A percentile compares a stretch with the other conserved stretches of the same genome.
Evolutionary conservation across 768 basidiomycete species (phyloP).

Genomic region (Strobilomyces confusus): DNA sequence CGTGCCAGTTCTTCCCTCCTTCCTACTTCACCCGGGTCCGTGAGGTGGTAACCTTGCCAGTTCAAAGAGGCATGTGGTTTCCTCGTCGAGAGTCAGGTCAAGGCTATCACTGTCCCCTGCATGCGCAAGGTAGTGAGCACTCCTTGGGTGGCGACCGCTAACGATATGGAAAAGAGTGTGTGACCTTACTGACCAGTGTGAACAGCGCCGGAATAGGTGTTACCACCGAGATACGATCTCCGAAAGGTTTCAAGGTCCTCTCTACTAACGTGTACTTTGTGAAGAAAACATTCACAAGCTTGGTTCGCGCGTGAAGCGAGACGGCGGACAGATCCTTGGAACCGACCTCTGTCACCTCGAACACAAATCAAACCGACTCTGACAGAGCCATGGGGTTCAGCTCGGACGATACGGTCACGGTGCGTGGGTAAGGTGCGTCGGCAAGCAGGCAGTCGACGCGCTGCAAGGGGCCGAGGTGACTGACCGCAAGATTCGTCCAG

Average conservation of each 20-base stretch:
- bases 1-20: constrained; percentile 19
- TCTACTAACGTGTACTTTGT: neutral
- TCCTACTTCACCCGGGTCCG: neutral
- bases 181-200: constrained; percentile 1
- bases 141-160: too few species aligned
- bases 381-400: too few species aligned
- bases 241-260: neutral
- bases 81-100: too few species aligned
- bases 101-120: too few species aligned
- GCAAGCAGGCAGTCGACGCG: too few species aligned
- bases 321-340: neutral
- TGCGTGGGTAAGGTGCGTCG: too few species aligned
- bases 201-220: neutral
- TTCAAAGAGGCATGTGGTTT: too few species aligned
- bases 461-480: too few species aligned
- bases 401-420: too few species aligned
- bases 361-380: neutral
- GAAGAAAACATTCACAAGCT: constrained; percentile 2
- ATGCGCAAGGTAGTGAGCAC: too few species aligned
- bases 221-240: neutral
- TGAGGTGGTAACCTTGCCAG: constrained; percentile 27
- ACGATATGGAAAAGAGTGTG: too few species aligned
- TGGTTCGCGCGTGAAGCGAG: constrained; percentile 5
- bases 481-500: too few species aligned
- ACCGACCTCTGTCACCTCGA: neutral